phyloP scores from a whole-genome alignment of 305 asterid genomes.

The Solanum chacoense region DNA sequence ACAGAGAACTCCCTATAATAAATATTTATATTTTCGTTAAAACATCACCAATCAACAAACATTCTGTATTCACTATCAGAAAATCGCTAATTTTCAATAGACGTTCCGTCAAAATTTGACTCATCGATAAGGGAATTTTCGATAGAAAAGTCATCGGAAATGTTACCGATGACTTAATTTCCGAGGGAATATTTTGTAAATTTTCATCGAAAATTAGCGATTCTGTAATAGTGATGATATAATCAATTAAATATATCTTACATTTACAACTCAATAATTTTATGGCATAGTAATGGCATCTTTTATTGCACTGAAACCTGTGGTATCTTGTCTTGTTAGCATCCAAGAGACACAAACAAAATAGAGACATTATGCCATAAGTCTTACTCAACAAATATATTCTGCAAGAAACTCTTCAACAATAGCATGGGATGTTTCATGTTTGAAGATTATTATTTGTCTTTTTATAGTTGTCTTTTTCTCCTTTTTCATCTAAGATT shows the following conservation, averaged over 20 bases:
- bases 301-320: neutral
- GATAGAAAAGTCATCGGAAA: neutral
- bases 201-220: neutral
- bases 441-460: neutral
- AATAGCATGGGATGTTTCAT: slow-evolving; percentile 1
- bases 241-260: neutral
- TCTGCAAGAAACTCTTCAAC: neutral
- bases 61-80: neutral
- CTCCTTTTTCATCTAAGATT: neutral
- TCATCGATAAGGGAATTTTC: neutral
- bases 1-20: neutral
- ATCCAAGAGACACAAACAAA: neutral
- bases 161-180: neutral
- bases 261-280: neutral
- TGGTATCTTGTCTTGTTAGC: slow-evolving; percentile 1
- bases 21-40: neutral
- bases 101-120: neutral
- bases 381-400: neutral
- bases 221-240: neutral
- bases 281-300: neutral
- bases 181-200: neutral
- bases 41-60: neutral
- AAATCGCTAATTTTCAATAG: neutral
- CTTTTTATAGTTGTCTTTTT: neutral
- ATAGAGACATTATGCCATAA: neutral